Conservation (phyloP, 2,329 filamentous ascomycete species). For the Microcyclospora pomicola region DNA sequence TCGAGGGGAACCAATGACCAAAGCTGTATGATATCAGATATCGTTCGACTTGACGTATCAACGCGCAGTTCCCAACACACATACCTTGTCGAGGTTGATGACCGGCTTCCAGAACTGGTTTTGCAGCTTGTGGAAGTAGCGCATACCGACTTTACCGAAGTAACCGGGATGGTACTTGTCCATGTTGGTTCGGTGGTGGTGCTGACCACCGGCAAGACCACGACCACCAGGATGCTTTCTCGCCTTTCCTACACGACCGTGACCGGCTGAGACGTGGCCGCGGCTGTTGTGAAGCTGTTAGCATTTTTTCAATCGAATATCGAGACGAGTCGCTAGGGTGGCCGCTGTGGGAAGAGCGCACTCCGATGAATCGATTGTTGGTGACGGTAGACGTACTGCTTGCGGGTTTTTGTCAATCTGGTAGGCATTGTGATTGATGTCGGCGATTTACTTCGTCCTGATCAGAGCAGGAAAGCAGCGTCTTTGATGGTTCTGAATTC, state of each 20-base stretch:
- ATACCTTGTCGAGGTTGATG: slow-evolving; percentile 97
- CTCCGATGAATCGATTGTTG: not conserved
- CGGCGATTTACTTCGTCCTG: not conserved
- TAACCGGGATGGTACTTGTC: slow-evolving; percentile 97
- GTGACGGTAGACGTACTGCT: slow-evolving; percentile 47
- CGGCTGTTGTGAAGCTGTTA: slow-evolving; percentile 43
- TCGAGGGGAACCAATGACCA: slow-evolving; percentile 90
- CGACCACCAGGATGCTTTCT: slow-evolving; percentile 71
- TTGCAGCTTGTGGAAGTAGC: slow-evolving; percentile 82
- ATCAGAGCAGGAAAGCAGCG: not conserved
- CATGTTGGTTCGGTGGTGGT: slow-evolving; percentile 91
- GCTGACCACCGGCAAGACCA: slow-evolving; percentile 94
- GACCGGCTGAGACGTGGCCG: slow-evolving; percentile 95
- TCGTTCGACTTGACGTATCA: not conserved
- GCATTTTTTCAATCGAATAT: slow-evolving; percentile 3
- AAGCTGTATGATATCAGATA: slow-evolving; percentile 42
- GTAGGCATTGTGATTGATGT: slow-evolving; percentile 51
- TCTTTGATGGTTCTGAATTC: not conserved
- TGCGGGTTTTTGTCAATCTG: slow-evolving; percentile 61
- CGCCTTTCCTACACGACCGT: slow-evolving; percentile 98
- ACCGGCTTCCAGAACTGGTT: slow-evolving; percentile 98
- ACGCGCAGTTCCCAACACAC: slow-evolving; percentile 1
- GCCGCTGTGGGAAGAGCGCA: not conserved
- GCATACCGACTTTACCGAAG: slow-evolving; percentile 64
- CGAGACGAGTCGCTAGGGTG: slow-evolving; percentile 1